A percentile compares a stretch with the other conserved stretches of the same genome.
Evolutionary conservation across 352 stramenopile genomes (phyloP).

Genomic region (Phytopythium oedochilum): DNA sequence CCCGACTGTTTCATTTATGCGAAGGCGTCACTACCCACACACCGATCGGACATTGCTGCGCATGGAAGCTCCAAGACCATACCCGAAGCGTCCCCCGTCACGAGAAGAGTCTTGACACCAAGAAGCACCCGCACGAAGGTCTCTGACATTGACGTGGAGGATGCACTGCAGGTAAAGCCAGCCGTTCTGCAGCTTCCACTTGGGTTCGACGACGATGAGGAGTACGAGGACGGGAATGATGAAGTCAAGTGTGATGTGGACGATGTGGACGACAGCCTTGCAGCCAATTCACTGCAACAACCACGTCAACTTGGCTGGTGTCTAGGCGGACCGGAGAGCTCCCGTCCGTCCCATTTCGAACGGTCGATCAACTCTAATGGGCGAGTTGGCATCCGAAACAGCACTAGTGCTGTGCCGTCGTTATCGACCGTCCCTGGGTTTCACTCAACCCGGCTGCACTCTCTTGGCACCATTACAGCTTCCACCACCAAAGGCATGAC

Average conservation of each 20-base stretch:
- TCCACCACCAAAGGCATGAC: background rate
- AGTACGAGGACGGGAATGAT: background rate
- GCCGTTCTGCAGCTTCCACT: slow-evolving; percentile 2
- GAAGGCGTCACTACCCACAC: background rate
- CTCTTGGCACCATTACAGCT: background rate
- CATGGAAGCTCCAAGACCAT: background rate
- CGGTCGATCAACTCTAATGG: background rate
- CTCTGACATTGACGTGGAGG: background rate
- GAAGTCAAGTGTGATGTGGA: background rate
- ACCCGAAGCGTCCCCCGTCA: background rate
- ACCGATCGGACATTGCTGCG: background rate
- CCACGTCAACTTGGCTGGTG: background rate
- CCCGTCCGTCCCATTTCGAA: background rate
- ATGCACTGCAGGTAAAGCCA: background rate
- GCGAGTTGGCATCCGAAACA: background rate
- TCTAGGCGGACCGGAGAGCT: background rate
- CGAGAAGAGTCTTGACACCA: background rate
- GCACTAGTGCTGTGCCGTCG: background rate
- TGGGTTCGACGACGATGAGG: slow-evolving; percentile 1
- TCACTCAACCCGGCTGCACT: background rate
- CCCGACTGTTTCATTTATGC: slow-evolving; percentile 4
- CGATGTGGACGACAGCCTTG: background rate
- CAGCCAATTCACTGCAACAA: background rate
- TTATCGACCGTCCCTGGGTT: background rate
- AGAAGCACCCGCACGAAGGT: background rate